Percentiles rank a stretch among this genome's conserved stretches.
Conservation (phyloP, 73 alveolate genomes). For the Paramecium biaurelia region DNA sequence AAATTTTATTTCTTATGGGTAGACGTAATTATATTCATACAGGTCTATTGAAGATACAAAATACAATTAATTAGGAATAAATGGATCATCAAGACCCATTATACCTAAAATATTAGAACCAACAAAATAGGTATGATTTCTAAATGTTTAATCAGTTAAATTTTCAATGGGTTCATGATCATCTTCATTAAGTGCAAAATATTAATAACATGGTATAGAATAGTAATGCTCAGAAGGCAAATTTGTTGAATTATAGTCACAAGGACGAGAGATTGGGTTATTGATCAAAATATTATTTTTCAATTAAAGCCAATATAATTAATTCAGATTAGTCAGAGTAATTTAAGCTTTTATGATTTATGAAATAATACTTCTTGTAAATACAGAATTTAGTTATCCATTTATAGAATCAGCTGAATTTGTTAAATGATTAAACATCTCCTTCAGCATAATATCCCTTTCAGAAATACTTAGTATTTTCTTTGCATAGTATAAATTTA, state of each 20-base stretch:
- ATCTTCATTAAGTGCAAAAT: background rate
- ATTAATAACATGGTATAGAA: background rate
- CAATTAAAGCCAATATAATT: background rate
- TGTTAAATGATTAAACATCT: background rate
- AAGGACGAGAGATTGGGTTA: background rate
- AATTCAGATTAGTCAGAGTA: background rate
- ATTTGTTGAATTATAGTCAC: background rate
- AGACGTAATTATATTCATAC: background rate
- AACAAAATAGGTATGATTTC: background rate
- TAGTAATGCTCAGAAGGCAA: background rate
- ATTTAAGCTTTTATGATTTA: background rate
- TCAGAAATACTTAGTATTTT: background rate
- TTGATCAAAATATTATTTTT: background rate
- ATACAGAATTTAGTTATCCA: background rate
- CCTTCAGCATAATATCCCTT: background rate
- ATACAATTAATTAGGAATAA: background rate
- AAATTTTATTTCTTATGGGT: background rate
- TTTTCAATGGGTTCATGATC: background rate
- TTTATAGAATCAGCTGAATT: background rate
- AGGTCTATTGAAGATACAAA: background rate
- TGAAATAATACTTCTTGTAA: background rate
- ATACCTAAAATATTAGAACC: background rate
- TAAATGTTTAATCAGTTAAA: background rate
- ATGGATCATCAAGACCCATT: background rate
- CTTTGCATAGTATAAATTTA: background rate